Conservation (phyloP, 192 early-diverging fungal genomes). For the Umbelopsis sp. region DNA sequence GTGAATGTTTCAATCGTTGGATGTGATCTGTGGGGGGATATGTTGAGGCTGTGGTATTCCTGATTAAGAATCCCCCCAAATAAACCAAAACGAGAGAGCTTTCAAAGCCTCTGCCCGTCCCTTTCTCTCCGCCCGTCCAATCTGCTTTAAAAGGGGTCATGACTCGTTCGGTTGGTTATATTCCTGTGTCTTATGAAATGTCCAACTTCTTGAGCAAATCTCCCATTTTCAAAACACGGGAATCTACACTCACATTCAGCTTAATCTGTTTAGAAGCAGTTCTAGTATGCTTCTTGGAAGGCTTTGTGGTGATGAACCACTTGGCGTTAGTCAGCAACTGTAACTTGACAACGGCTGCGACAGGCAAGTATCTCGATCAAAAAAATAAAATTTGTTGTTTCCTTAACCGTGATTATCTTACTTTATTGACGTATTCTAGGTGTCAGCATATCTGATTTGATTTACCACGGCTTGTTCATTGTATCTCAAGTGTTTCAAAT, state of each 20-base stretch:
- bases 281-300: slow-evolving; percentile 34
- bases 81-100: neutral
- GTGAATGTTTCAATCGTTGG: too few species aligned
- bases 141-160: neutral
- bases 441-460: slow-evolving; percentile 42
- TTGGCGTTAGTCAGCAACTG: slow-evolving; percentile 34
- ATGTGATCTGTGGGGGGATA: too few species aligned
- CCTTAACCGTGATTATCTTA: too few species aligned
- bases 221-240: slow-evolving; percentile 23
- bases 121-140: neutral
- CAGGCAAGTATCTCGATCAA: slow-evolving; percentile 20
- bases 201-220: neutral
- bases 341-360: neutral
- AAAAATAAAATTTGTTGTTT: too few species aligned
- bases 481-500: slow-evolving; percentile 43
- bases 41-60: neutral
- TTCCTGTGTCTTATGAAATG: slow-evolving; percentile 6
- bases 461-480: slow-evolving; percentile 43
- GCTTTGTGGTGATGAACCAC: slow-evolving; percentile 31
- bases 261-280: slow-evolving; percentile 31
- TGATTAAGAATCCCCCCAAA: neutral
- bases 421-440: slow-evolving; percentile 13
- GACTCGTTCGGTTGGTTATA: slow-evolving; percentile 3
- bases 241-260: slow-evolving; percentile 25
- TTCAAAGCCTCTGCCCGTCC: neutral